phyloP scores from a whole-genome alignment of 1,284 basidiomycete species.

The Anthracocystis setariae region DNA sequence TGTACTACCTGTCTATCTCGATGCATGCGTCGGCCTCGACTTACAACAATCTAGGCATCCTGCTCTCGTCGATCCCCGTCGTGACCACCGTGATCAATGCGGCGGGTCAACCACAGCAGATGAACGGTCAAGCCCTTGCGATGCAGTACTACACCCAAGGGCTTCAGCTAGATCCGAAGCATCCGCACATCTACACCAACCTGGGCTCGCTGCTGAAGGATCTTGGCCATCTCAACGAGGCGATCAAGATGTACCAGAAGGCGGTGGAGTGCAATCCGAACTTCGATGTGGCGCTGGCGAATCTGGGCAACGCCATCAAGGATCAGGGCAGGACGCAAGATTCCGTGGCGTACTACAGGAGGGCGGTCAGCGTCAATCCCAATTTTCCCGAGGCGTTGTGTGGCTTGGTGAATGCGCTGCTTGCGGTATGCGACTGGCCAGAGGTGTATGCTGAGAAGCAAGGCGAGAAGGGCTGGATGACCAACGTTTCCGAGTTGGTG shows the following conservation, averaged over 20 bases:
- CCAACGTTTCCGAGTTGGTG: constrained; percentile 71
- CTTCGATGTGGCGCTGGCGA: constrained; percentile 74
- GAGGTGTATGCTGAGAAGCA: constrained; percentile 63
- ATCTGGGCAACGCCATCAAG: constrained; percentile 74
- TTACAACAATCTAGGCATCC: constrained; percentile 75
- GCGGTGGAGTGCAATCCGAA: constrained; percentile 73
- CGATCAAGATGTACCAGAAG: constrained; percentile 72
- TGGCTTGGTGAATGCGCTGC: constrained; percentile 72
- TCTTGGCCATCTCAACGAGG: constrained; percentile 72
- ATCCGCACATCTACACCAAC: constrained; percentile 75
- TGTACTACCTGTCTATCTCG: constrained; percentile 74
- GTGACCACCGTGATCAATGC: constrained; percentile 60
- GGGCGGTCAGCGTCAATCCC: constrained; percentile 73
- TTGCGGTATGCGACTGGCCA: constrained; percentile 74
- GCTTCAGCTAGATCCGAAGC: constrained; percentile 72
- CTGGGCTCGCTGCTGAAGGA: constrained; percentile 75
- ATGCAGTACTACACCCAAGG: constrained; percentile 73
- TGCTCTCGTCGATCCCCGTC: constrained; percentile 71
- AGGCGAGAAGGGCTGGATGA: constrained; percentile 69
- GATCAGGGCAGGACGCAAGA: constrained; percentile 72
- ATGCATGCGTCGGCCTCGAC: constrained; percentile 73
- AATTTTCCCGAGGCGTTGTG: constrained; percentile 74
- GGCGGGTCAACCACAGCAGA: constrained; percentile 63
- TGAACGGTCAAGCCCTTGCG: constrained; percentile 70
- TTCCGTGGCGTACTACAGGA: constrained; percentile 73